Evolutionary conservation across 768 basidiomycete species (phyloP), one percentile per base, ranked within the genome.

Genomic region (Lentinula lateritia): DNA sequence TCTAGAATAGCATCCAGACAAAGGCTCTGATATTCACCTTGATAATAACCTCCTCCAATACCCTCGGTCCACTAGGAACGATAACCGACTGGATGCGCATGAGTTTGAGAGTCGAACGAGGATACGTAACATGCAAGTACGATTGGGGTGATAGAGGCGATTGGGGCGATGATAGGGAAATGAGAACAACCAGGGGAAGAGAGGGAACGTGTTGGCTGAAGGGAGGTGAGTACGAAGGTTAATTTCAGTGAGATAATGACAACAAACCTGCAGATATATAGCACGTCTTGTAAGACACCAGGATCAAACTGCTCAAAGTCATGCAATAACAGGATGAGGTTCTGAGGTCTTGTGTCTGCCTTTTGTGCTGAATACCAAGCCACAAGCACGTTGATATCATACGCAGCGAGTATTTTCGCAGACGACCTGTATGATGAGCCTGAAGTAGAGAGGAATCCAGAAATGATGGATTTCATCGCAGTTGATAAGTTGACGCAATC

Each of bases 231-330:
- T 23, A 2, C 43, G 32, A n/a, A 3, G 23, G 3, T 5, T n/a
- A 32, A 15, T 12, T 10, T 12, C 39, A 15, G 1, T n/a, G 16
- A 16, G 8, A 23, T 12, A 43, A 32, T 41, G 43, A 13, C 35
- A 12, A 52, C 69, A 35, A 63, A 86, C 90, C 87, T 89, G 76
- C 82, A 89, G 39, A 92, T 85, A 58, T 87, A 80, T 45, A 91
- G 83, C 16, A 91, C 66, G 66, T 92, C 89, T 66, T 87, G 83
- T 52, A 92, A 70, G 2, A 92, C 78, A 1, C 64, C 58, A 0
- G 82, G 72, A 60, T 90, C 88, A 53, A 89, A 83, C 67, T 86
- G 83, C 66, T 92, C 90, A 64, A 93, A 90, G 60, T 89, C 86
- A 60, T 90, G 88, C 20, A 92, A 66, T 12, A 92, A 67, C 8